Base-by-base conservation (phyloP, 257 asterid species). In the Gardenia jasminoides region DNA sequence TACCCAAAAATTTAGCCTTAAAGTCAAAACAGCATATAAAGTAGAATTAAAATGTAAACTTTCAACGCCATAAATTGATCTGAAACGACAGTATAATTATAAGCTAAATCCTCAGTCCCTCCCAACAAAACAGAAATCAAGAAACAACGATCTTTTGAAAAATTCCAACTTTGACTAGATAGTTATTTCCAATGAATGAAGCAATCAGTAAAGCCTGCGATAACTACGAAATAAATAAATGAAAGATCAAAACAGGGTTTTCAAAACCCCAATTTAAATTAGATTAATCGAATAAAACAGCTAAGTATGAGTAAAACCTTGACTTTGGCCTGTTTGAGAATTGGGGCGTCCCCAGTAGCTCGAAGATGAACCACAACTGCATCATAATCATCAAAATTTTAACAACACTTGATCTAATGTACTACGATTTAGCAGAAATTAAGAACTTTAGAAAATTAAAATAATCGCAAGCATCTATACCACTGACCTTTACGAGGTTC, bases 271-370 rank as follows among this genome's bases (percentile, higher is more conserved):
- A 36, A 67, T 43, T 71, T 11, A 64, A 44, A 56, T 33, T 39
- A 33, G 24, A 43, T 11, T 69, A 4, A 26, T 70, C n/a, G n/a
- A 16, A 41, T 2, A 8, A 15, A 7, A 0, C 67, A 72, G 28
- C 13, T 46, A 78, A 12, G 13, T 52, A 76, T 10, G 54, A 80
- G 6, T 26, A 64, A 39, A 67, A 94, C 99, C 99, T 93, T 95
- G 89, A 95, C 92, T 85, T 95, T 95, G 31, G 99, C 85, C 87
- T 92, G 99, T 83, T 92, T 95, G 78, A 95, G 97, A 72, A 95
- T 95, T 56, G 99, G 97, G 22, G 98, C 98, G 50, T 95, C 99
- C 11, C 99, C 99, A 50, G 99, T 95, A 26, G 98, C 98, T 83
- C 99, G 89, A 64, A 95, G 90, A 82, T 92, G 98, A 83, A 95